Evolutionary conservation across 352 stramenopile species (phyloP).

Genomic region (Pythium periplocum): DNA sequence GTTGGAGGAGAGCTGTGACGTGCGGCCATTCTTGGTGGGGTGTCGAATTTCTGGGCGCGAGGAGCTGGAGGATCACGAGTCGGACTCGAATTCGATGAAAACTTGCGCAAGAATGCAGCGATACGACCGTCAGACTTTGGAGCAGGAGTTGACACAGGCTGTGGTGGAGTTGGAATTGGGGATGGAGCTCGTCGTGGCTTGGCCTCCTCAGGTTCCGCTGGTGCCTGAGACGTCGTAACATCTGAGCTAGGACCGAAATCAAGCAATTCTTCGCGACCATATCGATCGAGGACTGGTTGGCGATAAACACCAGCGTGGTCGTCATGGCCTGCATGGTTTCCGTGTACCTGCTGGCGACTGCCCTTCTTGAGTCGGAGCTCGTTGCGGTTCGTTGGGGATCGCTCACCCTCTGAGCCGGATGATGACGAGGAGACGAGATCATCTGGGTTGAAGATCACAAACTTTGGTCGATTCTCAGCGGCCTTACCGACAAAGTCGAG

Average conservation of each 20-base stretch:
- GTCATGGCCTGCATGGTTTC: conserved; percentile 11
- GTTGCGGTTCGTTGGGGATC: conserved; percentile 7
- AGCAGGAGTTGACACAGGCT: neutral
- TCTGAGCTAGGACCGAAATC: conserved; percentile 13
- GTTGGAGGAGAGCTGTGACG: neutral
- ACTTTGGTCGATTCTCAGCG: conserved; percentile 37
- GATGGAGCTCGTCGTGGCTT: neutral
- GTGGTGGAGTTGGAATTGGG: neutral
- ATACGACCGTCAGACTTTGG: conserved; percentile 5
- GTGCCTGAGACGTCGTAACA: no score
- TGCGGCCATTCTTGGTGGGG: neutral
- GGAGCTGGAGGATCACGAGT: neutral
- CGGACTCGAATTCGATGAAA: conserved; percentile 17
- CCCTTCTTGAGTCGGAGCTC: conserved; percentile 16
- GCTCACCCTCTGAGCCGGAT: conserved; percentile 11
- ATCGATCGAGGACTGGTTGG: conserved; percentile 19
- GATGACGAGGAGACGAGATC: conserved; percentile 24
- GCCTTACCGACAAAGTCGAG: conserved; percentile 60
- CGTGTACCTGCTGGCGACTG: conserved; percentile 1
- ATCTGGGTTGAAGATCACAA: conserved; percentile 47
- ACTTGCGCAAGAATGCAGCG: conserved; percentile 18
- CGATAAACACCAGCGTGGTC: conserved; percentile 18
- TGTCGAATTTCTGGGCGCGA: no score
- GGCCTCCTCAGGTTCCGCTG: no score
- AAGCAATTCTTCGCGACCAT: conserved; percentile 20